Evolutionary conservation across 176 grass and related monocot genomes (phyloP).

Genomic region (Metroxylon sagu): DNA sequence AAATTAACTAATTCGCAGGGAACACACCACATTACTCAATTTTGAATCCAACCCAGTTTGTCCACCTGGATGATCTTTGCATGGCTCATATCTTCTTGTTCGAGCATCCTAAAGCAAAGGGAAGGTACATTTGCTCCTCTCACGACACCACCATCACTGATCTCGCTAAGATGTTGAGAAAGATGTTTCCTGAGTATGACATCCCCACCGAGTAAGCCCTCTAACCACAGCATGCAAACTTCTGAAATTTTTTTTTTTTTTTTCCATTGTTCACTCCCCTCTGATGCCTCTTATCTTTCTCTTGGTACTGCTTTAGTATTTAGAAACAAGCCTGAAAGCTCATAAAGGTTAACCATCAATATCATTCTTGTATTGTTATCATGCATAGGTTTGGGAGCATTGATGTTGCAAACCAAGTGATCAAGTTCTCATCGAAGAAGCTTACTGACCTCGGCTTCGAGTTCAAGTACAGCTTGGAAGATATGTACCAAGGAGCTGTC

Average conservation of each 20-base stretch:
- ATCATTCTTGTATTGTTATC: too few species aligned
- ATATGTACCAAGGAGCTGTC: background rate
- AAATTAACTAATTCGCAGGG: slow-evolving; percentile 14
- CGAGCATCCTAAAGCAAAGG: slow-evolving; percentile 53
- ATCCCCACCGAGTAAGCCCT: slow-evolving; percentile 30
- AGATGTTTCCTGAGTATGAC: slow-evolving; percentile 48
- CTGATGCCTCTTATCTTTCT: too few species aligned
- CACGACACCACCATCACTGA: slow-evolving; percentile 62
- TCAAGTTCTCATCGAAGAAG: background rate
- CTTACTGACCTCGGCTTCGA: background rate
- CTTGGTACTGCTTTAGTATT: too few species aligned
- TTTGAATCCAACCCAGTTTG: slow-evolving; percentile 62
- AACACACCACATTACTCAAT: slow-evolving; percentile 69
- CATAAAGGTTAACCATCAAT: too few species aligned
- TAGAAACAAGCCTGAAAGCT: too few species aligned
- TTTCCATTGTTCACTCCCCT: too few species aligned
- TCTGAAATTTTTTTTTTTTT: too few species aligned
- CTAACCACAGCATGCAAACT: too few species aligned
- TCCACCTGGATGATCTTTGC: slow-evolving; percentile 89
- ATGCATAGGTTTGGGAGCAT: too few species aligned
- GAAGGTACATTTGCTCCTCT: slow-evolving; percentile 82
- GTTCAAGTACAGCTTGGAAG: background rate
- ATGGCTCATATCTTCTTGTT: slow-evolving; percentile 62
- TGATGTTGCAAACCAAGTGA: background rate
- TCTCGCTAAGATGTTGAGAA: slow-evolving; percentile 57